Evolutionary conservation across 371 early-diverging fungal species (phyloP).

Genomic region (Enterocytospora artemiae): DNA sequence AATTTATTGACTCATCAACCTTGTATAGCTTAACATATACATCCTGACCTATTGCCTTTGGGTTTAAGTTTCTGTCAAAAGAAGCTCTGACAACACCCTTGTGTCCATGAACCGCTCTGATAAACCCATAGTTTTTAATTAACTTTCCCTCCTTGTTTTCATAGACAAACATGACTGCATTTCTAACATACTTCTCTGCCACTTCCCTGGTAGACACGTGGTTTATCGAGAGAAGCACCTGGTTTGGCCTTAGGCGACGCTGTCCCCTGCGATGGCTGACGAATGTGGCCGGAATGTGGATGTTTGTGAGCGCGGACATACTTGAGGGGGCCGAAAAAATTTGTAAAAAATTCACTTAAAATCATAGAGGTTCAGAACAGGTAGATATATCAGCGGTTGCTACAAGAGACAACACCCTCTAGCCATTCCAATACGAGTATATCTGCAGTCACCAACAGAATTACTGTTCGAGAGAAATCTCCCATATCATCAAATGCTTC

Average conservation of each 20-base stretch:
- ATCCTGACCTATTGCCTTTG: constrained; percentile 43
- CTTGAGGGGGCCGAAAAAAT: constrained; percentile 28
- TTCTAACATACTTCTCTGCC: constrained; percentile 53
- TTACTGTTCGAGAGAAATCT: background rate
- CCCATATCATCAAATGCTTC: background rate
- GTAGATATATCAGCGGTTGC: too few relatives aligned
- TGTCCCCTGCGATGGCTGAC: constrained; percentile 53
- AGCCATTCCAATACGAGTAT: too few relatives aligned
- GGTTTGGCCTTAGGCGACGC: constrained; percentile 45
- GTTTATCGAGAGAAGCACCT: constrained; percentile 50
- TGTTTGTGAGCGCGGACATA: constrained; percentile 15
- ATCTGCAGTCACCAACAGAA: background rate
- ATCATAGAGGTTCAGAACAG: background rate
- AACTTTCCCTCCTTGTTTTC: constrained; percentile 33
- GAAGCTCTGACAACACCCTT: constrained; percentile 53
- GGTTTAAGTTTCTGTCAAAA: constrained; percentile 54
- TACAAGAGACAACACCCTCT: background rate
- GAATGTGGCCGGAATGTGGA: constrained; percentile 52
- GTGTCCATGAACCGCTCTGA: constrained; percentile 53
- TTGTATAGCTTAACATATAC: constrained; percentile 56
- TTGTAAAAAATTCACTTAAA: constrained; percentile 12
- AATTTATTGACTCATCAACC: constrained; percentile 27
- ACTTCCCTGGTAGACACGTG: constrained; percentile 42
- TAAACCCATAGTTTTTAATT: constrained; percentile 42
- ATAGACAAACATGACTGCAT: constrained; percentile 50